Conservation (phyloP, 345 rosid species). For the Syzygium aqueum region DNA sequence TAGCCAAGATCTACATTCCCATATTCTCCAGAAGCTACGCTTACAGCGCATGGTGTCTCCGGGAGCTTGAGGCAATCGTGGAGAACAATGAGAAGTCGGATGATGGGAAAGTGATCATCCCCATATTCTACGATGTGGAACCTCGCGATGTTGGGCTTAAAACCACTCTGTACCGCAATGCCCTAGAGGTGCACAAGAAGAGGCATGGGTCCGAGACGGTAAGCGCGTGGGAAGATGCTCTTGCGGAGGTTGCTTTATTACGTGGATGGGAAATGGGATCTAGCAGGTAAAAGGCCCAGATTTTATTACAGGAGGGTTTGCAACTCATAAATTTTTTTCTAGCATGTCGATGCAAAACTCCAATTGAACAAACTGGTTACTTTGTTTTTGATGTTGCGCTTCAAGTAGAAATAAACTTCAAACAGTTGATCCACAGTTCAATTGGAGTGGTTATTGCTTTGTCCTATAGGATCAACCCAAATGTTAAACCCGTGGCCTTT, state of each 20-base stretch:
- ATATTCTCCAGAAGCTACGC: background rate
- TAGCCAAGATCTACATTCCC: background rate
- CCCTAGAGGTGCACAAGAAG: background rate
- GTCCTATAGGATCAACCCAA: accelerated
- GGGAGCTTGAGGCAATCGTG: background rate
- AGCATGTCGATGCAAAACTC: accelerated
- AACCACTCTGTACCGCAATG: background rate
- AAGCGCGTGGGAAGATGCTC: accelerated
- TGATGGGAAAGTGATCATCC: background rate
- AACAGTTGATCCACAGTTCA: background rate
- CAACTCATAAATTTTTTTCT: background rate
- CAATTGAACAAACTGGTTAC: background rate
- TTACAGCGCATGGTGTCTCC: accelerated
- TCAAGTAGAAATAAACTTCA: background rate
- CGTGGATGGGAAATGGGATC: accelerated
- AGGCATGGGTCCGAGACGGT: accelerated
- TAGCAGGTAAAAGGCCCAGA: background rate
- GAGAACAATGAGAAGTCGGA: background rate
- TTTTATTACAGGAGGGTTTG: background rate
- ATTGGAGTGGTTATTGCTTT: background rate
- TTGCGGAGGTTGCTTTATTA: background rate
- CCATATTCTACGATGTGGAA: background rate
- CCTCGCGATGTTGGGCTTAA: background rate
- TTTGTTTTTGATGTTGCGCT: background rate
- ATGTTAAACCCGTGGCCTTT: background rate